Conservation (phyloP, 169 alveolate species). For the Cystoisospora suis region DNA sequence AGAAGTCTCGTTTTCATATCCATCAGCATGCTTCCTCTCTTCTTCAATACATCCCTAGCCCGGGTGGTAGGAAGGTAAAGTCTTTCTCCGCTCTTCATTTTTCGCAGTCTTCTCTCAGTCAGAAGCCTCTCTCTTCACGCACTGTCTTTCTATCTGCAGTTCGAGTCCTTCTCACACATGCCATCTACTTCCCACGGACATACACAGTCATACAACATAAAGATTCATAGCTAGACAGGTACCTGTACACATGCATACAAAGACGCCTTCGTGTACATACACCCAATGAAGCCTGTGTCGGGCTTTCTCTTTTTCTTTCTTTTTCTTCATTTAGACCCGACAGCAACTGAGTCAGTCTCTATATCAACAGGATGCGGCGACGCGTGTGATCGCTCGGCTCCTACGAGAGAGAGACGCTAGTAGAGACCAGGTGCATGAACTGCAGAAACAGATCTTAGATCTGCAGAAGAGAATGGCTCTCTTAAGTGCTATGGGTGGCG, state of each 20-base stretch:
- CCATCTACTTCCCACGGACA: no score
- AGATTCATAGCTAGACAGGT: background rate
- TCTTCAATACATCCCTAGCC: no score
- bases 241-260: background rate
- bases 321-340: conserved; percentile 73
- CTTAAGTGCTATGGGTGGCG: conserved; percentile 74
- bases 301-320: background rate
- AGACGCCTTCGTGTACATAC: background rate
- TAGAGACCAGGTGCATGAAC: conserved; percentile 80
- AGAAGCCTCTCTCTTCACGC: no score
- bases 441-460: conserved; percentile 79
- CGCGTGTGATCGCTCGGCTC: conserved; percentile 95
- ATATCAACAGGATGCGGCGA: conserved; percentile 98
- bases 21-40: no score
- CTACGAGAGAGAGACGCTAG: conserved; percentile 94
- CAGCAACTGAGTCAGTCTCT: conserved; percentile 95
- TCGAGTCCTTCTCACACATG: no score
- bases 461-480: conserved; percentile 76
- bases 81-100: no score
- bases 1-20: no score
- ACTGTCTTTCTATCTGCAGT: no score
- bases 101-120: no score
- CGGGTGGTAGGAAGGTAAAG: no score
- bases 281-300: background rate
- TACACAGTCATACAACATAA: no score